A percentile compares a stretch with the other conserved stretches of the same genome.
phyloP scores from a whole-genome alignment of 2,329 filamentous ascomycete species.

The Fusarium piperis region DNA sequence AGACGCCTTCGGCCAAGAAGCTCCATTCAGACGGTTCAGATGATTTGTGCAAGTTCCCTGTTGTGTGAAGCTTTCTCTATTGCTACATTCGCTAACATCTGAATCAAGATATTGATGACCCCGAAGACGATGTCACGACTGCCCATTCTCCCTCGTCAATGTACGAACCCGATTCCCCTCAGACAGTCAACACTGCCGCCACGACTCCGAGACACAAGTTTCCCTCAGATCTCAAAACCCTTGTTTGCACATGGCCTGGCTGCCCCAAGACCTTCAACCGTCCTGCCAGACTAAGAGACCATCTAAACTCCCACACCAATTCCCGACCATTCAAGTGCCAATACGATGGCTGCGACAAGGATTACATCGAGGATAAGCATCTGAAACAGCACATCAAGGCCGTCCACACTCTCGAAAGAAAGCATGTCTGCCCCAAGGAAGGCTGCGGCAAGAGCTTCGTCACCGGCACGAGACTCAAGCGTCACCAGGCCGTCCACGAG shows the following conservation, averaged over 20 bases:
- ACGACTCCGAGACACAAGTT: conserved; percentile 62
- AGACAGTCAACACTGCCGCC: conserved; percentile 44
- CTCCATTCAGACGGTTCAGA: conserved; percentile 26
- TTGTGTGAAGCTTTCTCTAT: background rate
- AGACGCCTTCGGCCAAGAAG: conserved; percentile 43
- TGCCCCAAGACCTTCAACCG: conserved; percentile 90
- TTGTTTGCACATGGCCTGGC: conserved; percentile 76
- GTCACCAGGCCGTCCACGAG: conserved; percentile 79
- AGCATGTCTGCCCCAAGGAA: conserved; percentile 75
- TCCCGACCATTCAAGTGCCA: conserved; percentile 82
- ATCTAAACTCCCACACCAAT: conserved; percentile 86
- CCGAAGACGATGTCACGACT: conserved; percentile 47
- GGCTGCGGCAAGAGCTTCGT: conserved; percentile 84
- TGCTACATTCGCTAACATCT: conserved; percentile 12
- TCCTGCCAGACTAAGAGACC: conserved; percentile 80
- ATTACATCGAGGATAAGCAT: conserved; percentile 87
- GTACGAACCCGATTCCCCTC: conserved; percentile 45
- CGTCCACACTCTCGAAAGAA: conserved; percentile 76
- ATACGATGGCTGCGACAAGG: conserved; percentile 78
- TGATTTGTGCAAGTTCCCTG: conserved; percentile 35
- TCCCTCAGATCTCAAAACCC: conserved; percentile 79
- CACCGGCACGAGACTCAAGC: conserved; percentile 78
- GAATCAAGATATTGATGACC: conserved; percentile 43
- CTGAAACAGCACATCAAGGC: conserved; percentile 86
- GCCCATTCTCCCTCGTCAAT: conserved; percentile 47